Evolutionary conservation across 208 protist genomes (phyloP).

Genomic region (Naegleria fowleri): DNA sequence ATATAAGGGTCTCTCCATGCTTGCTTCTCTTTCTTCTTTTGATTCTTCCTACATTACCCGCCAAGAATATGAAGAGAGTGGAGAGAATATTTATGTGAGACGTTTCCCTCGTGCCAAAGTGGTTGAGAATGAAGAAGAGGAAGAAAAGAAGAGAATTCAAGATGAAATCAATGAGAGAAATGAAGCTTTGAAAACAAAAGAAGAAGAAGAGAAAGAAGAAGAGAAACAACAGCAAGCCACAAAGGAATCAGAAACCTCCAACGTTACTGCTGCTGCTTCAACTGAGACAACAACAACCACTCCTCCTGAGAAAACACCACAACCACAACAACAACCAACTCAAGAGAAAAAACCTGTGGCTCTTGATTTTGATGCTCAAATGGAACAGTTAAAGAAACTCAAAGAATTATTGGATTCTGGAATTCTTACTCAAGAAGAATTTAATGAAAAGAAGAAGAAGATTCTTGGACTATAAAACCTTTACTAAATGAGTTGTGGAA

Average conservation of each 20-base stretch:
- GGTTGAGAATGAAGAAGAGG: neutral
- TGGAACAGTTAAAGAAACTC: neutral
- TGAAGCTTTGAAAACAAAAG: neutral
- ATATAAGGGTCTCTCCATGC: neutral
- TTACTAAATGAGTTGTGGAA: neutral
- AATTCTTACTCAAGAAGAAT: slow-evolving; percentile 11
- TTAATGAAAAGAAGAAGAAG: neutral
- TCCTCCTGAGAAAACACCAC: neutral
- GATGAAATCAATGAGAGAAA: neutral
- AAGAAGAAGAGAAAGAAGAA: neutral
- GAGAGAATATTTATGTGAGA: neutral
- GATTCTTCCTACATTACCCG: neutral
- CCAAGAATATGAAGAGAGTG: neutral
- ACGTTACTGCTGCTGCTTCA: too few relatives aligned
- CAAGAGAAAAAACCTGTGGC: neutral
- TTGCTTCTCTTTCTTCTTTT: neutral
- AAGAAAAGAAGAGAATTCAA: neutral
- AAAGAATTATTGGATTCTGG: neutral
- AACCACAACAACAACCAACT: neutral
- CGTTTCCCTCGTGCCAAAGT: neutral
- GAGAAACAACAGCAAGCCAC: neutral
- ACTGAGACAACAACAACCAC: neutral
- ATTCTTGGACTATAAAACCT: slow-evolving; percentile 2
- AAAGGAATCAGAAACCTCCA: too few relatives aligned
- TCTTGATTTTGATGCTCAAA: neutral